Base-by-base conservation (phyloP, 805 yeast genomes). In the Saccharomycopsis fermentans region DNA sequence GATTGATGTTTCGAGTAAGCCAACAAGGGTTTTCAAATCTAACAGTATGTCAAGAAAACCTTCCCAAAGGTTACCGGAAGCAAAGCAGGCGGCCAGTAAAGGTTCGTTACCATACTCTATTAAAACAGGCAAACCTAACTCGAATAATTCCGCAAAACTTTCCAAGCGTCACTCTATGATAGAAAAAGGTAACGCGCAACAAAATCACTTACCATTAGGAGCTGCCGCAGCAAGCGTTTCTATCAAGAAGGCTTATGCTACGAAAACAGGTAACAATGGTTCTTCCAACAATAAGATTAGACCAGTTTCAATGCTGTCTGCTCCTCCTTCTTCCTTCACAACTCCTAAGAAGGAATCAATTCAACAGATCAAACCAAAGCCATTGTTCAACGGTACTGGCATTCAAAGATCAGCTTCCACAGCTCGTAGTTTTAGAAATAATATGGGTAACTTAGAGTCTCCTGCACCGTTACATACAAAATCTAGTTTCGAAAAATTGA, bases 401-500 rank as follows among this genome's bases (percentile, higher is more conserved):
- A 17, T 55, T 21, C 27, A 27, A 16, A 27, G 50, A 40, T 56
- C 58, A 2, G 48, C 37, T 14, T 48, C 54, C 2, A 19, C 53
- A 16, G 21, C 50, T 3, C 50, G 50, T 16, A 43, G 50, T 16
- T 43, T 43, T 24, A 43, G 50, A 43, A 43, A 43, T 21, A 43
- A 43, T 9, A 59, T 59, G 62, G 60, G 58, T 19, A 54, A 27
- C 5, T 43, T 43, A 21, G 50, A 43, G 9, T 35, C 51, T 27
- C 52, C 56, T 40, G 35, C 50, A 5, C 40, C 24, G 19, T 47
- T 59, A 21, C 57, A 48, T 26, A 51, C 60, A 12, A 61, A 59
- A 40, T 57, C 62, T n/a, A 61, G 63, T 55, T 61, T 59, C 37
- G 63, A 61, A 47, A 61, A 59, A 39, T 21, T 58, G 5, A 43